phyloP scores from a whole-genome alignment of 768 basidiomycete genomes.

The Naematelia aurantialba region DNA sequence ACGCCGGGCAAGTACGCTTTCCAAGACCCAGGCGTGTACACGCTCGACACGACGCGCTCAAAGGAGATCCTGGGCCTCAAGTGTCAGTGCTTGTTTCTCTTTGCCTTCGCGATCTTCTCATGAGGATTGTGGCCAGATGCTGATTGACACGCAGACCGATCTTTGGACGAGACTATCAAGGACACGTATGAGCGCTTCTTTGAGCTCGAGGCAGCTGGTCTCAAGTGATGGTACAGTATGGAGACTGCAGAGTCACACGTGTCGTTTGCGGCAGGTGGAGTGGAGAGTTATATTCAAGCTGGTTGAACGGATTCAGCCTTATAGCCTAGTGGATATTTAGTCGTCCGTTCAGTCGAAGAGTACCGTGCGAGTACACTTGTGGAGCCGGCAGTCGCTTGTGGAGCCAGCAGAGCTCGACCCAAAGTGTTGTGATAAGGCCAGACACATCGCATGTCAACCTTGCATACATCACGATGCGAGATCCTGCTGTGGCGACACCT shows the following conservation, averaged over 20 bases:
- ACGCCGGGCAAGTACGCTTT: constrained; percentile 27
- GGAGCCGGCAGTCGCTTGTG: no score
- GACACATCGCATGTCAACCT: no score
- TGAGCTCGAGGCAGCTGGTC: constrained; percentile 28
- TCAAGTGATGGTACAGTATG: constrained; percentile 4
- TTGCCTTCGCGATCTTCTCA: neutral
- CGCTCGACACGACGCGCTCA: constrained; percentile 26
- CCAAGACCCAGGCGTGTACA: constrained; percentile 32
- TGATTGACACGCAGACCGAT: constrained; percentile 20
- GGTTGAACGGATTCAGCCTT: no score
- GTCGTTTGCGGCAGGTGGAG: no score
- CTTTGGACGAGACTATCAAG: constrained; percentile 28
- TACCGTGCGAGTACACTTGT: no score
- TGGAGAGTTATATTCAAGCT: no score
- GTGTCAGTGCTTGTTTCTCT: constrained; percentile 17
- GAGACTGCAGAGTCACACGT: no score
- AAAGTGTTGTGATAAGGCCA: no score
- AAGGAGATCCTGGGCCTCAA: constrained; percentile 33
- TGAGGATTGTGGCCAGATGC: no score
- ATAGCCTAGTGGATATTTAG: no score
- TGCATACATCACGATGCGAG: neutral
- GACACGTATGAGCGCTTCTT: constrained; percentile 28
- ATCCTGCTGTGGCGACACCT: neutral
- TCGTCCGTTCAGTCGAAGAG: no score
- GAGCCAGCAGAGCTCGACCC: no score